Evolutionary conservation across 2,329 filamentous ascomycete species (phyloP).

Genomic region (Colletotrichum abscissum): DNA sequence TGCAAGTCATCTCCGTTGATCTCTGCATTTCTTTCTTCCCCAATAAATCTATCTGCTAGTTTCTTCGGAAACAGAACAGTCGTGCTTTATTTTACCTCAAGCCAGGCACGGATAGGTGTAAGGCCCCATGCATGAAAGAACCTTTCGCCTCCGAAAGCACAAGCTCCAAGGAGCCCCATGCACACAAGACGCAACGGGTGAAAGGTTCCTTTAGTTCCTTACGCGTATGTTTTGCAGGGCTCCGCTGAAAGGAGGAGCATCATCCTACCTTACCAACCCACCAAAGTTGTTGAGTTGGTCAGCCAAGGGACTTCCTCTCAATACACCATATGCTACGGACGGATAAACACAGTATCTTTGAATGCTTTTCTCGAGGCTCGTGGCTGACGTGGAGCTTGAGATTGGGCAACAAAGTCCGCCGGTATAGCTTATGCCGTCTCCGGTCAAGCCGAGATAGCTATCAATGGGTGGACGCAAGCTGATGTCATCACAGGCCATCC

Average conservation of each 20-base stretch:
- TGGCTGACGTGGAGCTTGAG: background rate
- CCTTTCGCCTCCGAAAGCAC: background rate
- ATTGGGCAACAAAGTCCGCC: constrained; percentile 5
- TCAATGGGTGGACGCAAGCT: background rate
- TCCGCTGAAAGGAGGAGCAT: background rate
- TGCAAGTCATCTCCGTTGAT: background rate
- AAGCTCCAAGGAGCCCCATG: background rate
- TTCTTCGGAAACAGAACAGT: too few species aligned
- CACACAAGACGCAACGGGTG: background rate
- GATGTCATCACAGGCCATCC: constrained; percentile 32
- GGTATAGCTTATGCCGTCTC: background rate
- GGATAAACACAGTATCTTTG: background rate
- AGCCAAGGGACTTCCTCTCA: background rate
- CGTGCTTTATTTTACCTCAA: background rate
- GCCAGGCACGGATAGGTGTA: background rate
- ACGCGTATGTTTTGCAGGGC: background rate
- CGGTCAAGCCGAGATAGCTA: constrained; percentile 7
- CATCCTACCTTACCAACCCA: constrained; percentile 16
- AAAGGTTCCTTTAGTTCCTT: background rate
- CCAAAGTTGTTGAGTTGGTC: constrained; percentile 27
- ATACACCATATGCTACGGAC: too few species aligned
- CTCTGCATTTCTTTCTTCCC: background rate
- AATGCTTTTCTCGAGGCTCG: background rate
- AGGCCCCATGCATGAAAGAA: background rate
- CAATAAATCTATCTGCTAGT: background rate